Evolutionary conservation across 1,284 basidiomycete genomes (phyloP).

Genomic region (Rhodotorula glutinis): DNA sequence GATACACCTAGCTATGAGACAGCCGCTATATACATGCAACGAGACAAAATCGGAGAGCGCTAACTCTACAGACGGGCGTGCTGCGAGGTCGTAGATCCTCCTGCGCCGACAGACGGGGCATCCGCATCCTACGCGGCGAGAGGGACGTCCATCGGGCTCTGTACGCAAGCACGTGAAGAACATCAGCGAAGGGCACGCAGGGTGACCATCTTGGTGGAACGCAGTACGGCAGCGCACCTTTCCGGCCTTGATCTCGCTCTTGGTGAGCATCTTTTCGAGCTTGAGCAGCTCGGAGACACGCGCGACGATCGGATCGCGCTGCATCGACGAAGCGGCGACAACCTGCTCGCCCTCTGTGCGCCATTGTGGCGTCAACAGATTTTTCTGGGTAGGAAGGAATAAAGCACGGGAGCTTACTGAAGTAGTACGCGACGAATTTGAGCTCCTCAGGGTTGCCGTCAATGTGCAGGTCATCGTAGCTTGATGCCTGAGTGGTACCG

Average conservation of each 20-base stretch:
- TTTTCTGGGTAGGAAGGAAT: too few species aligned
- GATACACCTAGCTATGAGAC: too few species aligned
- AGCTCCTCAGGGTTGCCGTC: slow-evolving; percentile 73
- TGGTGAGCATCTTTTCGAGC: slow-evolving; percentile 73
- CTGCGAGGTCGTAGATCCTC: too few species aligned
- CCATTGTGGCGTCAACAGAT: too few species aligned
- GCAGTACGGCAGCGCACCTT: slow-evolving; percentile 46
- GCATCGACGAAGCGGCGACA: slow-evolving; percentile 71
- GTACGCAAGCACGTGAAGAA: background rate
- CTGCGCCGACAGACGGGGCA: background rate
- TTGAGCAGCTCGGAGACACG: slow-evolving; percentile 78
- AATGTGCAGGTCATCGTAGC: slow-evolving; percentile 65
- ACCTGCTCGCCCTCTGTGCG: slow-evolving; percentile 67
- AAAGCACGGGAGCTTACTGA: slow-evolving; percentile 56
- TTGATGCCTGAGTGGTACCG: slow-evolving; percentile 53
- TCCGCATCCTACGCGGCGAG: slow-evolving; percentile 17
- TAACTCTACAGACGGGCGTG: too few species aligned
- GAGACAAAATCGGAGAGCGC: too few species aligned
- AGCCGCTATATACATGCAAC: too few species aligned
- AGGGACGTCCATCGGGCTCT: slow-evolving; percentile 28
- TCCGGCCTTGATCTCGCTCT: slow-evolving; percentile 65
- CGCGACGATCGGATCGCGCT: slow-evolving; percentile 59
- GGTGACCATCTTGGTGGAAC: too few species aligned
- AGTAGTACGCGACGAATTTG: slow-evolving; percentile 88
- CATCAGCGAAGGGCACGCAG: background rate